Conservation (phyloP, 441 rosid genomes). For the Aleurites moluccanus region DNA sequence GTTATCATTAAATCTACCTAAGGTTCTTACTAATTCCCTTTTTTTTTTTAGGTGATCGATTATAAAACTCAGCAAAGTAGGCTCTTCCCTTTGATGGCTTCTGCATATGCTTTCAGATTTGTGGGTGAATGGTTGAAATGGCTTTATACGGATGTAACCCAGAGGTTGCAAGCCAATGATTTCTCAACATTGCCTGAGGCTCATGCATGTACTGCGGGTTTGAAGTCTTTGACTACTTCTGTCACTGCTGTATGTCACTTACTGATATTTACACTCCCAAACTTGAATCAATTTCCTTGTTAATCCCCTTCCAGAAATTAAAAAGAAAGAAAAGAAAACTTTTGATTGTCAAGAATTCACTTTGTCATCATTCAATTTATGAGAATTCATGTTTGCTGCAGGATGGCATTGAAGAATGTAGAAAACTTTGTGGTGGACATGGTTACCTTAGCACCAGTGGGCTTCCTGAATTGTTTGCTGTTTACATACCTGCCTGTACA, state of each 20-base stretch:
- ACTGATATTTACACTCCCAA: conserved; percentile 7
- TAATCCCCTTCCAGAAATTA: too few species aligned
- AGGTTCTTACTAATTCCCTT: conserved; percentile 20
- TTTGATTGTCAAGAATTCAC: too few species aligned
- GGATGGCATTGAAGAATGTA: conserved; percentile 98
- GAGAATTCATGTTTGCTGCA: conserved; percentile 36
- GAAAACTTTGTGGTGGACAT: conserved; percentile 97
- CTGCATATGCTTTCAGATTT: conserved; percentile 95
- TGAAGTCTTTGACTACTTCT: conserved; percentile 92
- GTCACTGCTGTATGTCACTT: conserved; percentile 74
- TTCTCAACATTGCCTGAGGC: conserved; percentile 95
- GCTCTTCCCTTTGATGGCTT: conserved; percentile 96
- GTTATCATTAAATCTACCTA: conserved; percentile 16
- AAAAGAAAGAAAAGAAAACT: not conserved
- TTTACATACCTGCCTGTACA: conserved; percentile 90
- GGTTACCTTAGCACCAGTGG: conserved; percentile 94
- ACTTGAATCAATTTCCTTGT: not conserved
- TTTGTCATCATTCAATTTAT: not conserved
- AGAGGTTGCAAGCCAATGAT: conserved; percentile 78
- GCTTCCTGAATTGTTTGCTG: conserved; percentile 94
- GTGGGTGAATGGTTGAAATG: conserved; percentile 96
- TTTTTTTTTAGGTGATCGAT: conserved; percentile 73
- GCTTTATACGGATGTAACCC: conserved; percentile 86
- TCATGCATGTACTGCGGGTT: conserved; percentile 98
- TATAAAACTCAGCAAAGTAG: conserved; percentile 94